Conservation (phyloP, 169 alveolate species). For the Amoebophrya sp. region DNA sequence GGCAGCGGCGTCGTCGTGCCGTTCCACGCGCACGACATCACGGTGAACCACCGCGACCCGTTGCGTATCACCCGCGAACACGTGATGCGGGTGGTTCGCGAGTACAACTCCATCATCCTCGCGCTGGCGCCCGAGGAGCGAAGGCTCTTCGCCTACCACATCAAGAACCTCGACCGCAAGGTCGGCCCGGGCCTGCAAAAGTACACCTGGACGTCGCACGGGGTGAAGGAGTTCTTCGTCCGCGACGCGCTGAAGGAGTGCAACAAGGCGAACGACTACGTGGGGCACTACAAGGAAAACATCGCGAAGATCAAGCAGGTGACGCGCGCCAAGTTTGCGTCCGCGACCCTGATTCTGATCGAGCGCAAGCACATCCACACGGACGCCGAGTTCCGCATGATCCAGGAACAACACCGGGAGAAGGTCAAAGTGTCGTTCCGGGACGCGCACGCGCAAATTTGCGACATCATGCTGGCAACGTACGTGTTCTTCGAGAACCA, state of each 20-base stretch:
- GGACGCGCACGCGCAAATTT: conserved; percentile 36
- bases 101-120: conserved; percentile 59
- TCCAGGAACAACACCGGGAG: conserved; percentile 45
- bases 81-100: conserved; percentile 71
- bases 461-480: conserved; percentile 37
- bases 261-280: conserved; percentile 51
- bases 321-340: conserved; percentile 9
- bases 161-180: conserved; percentile 37
- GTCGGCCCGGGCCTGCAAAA: conserved; percentile 37
- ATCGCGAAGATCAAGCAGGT: conserved; percentile 39
- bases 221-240: conserved; percentile 63
- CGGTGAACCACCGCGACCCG: conserved; percentile 52
- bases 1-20: conserved; percentile 54
- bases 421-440: conserved; percentile 25
- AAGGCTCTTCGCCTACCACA: conserved; percentile 45
- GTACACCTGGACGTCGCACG: conserved; percentile 44
- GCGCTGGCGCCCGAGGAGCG: conserved; percentile 52
- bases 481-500: conserved; percentile 49
- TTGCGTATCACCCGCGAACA: conserved; percentile 64
- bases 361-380: conserved; percentile 52
- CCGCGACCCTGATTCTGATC: conserved; percentile 41
- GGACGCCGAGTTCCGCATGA: conserved; percentile 50
- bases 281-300: conserved; percentile 51
- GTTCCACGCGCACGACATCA: conserved; percentile 45
- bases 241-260: conserved; percentile 68